phyloP scores from a whole-genome alignment of 2,329 filamentous ascomycete genomes.

The Pseudomassariella vexata region DNA sequence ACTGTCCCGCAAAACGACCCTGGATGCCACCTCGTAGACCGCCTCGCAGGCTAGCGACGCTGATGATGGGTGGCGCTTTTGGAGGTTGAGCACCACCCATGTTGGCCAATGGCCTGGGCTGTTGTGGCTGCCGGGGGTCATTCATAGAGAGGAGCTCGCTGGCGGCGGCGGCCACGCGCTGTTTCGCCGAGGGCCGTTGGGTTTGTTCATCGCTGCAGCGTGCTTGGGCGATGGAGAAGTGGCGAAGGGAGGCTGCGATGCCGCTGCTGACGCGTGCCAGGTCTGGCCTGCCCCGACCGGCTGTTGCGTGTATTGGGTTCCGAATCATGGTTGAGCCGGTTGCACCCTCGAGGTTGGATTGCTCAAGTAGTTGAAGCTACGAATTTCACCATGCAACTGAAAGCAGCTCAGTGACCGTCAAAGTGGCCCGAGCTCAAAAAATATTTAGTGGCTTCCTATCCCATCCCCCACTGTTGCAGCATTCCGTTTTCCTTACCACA shows the following conservation, averaged over 20 bases:
- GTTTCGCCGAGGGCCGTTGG: constrained; percentile 10
- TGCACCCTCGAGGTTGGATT: too few relatives aligned
- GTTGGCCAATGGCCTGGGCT: not conserved
- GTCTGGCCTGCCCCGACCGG: constrained; percentile 20
- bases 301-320: constrained; percentile 19
- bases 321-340: constrained; percentile 21
- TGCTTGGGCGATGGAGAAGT: constrained; percentile 23
- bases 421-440: too few relatives aligned
- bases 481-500: too few relatives aligned
- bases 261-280: constrained; percentile 21
- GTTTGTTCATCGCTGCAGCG: constrained; percentile 6
- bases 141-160: constrained; percentile 17
- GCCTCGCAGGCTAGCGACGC: constrained; percentile 31
- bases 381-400: too few relatives aligned
- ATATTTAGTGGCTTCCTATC: too few relatives aligned
- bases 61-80: constrained; percentile 28
- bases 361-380: too few relatives aligned
- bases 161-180: constrained; percentile 17
- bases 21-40: constrained; percentile 24
- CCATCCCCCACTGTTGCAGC: too few relatives aligned
- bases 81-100: constrained; percentile 1
- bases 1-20: constrained; percentile 8
- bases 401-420: too few relatives aligned
- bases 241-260: constrained; percentile 22
- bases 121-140: constrained; percentile 3